These are phyloP conservation scores for Penicillium lividum DNA, from an alignment of 495 filamentous ascomycete genomes.

Conservation along the genomic window DNA sequence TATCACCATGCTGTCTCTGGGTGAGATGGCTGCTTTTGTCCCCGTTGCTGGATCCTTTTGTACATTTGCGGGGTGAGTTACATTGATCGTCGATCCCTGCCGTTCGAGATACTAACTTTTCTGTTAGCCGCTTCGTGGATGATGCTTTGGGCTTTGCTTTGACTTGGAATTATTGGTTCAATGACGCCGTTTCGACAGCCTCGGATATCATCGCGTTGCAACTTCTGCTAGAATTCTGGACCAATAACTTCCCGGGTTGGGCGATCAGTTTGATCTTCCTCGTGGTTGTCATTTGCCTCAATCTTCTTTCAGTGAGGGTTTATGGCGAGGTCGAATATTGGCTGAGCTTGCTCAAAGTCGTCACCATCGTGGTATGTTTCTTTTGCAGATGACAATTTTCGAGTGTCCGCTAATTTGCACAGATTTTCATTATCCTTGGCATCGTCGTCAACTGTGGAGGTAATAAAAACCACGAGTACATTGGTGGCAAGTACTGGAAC, in stretches of 20 bases:
- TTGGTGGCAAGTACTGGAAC: conserved; percentile 48
- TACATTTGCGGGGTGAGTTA: conserved; percentile 51
- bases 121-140: conserved; percentile 54
- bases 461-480: conserved; percentile 46
- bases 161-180: conserved; percentile 62
- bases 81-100: conserved; percentile 3
- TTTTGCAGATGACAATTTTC: not conserved
- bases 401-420: not conserved
- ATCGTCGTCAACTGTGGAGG: conserved; percentile 54
- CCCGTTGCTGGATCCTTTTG: conserved; percentile 54
- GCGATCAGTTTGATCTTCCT: conserved; percentile 55
- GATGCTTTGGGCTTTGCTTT: conserved; percentile 56
- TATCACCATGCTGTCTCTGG: conserved; percentile 50
- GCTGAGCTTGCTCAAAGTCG: conserved; percentile 56
- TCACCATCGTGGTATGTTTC: conserved; percentile 52
- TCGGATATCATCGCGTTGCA: conserved; percentile 57
- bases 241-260: conserved; percentile 53
- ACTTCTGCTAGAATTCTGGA: conserved; percentile 54
- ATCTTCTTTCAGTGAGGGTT: conserved; percentile 51
- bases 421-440: conserved; percentile 57
- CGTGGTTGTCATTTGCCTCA: conserved; percentile 48
- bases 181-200: conserved; percentile 58
- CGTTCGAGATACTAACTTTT: conserved; percentile 6
- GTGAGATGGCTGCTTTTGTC: conserved; percentile 53
- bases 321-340: conserved; percentile 59